A percentile compares a stretch with the other conserved stretches of the same genome.
Conservation (phyloP, 257 asterid genomes). For the Lithospermum erythrorhizon region DNA sequence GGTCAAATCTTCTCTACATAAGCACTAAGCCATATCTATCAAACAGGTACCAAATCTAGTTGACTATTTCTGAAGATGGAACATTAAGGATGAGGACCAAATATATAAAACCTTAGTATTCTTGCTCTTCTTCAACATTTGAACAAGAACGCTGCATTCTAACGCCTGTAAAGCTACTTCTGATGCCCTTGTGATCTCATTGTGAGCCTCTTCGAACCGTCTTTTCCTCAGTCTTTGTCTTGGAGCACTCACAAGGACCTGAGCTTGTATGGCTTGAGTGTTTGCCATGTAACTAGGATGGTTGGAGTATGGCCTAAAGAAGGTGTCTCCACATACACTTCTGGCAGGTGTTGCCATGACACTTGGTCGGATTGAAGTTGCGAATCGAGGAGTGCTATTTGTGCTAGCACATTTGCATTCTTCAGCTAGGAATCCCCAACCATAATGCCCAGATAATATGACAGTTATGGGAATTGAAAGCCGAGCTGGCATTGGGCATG, state of each 20-base stretch:
- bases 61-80: not conserved
- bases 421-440: conserved; percentile 40
- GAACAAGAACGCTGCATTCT: conserved; percentile 64
- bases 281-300: conserved; percentile 71
- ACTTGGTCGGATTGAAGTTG: conserved; percentile 29
- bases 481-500: conserved; percentile 45
- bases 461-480: conserved; percentile 46
- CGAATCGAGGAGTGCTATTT: conserved; percentile 63
- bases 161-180: conserved; percentile 78
- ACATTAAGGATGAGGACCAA: conserved; percentile 2
- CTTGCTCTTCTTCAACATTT: conserved; percentile 54
- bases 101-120: conserved; percentile 12
- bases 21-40: conserved; percentile 20
- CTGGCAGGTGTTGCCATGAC: conserved; percentile 46
- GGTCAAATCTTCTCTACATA: conserved; percentile 28
- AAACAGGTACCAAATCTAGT: conserved; percentile 5
- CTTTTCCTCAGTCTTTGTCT: conserved; percentile 55
- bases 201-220: conserved; percentile 53
- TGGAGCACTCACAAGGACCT: conserved; percentile 82
- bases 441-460: conserved; percentile 45
- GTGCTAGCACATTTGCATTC: conserved; percentile 57
- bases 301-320: conserved; percentile 46
- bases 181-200: conserved; percentile 74
- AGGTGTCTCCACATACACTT: conserved; percentile 64
- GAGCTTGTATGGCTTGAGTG: conserved; percentile 74